phyloP scores from a whole-genome alignment of 2,329 filamentous ascomycete species.

The Epicoccum nigrum region DNA sequence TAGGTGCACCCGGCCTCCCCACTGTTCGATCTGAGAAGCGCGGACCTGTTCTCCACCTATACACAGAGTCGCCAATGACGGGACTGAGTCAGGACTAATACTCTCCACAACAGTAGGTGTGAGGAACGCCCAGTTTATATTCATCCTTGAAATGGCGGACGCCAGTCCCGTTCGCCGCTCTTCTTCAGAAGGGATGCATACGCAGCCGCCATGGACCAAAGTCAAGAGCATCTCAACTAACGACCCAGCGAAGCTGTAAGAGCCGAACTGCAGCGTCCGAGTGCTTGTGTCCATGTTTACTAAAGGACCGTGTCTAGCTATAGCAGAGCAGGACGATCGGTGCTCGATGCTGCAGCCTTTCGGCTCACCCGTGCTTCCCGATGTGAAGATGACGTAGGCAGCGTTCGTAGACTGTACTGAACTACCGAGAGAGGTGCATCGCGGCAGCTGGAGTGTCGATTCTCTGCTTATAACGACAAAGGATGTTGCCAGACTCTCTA shows the following conservation, averaged over 20 bases:
- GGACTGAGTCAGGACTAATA: too few species aligned
- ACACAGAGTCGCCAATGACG: too few species aligned
- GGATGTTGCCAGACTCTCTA: too few species aligned
- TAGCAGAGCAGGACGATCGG: too few species aligned
- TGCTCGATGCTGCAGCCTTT: constrained; percentile 70
- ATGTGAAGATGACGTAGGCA: constrained; percentile 68
- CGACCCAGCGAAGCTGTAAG: constrained; percentile 59
- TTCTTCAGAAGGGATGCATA: constrained; percentile 54
- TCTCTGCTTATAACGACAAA: too few species aligned
- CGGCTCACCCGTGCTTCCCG: constrained; percentile 62
- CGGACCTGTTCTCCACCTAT: too few species aligned
- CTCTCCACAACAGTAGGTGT: constrained; percentile 33
- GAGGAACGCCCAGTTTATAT: constrained; percentile 44
- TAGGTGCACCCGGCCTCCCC: too few species aligned
- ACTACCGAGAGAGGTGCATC: too few species aligned
- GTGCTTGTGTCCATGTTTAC: too few species aligned
- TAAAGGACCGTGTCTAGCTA: too few species aligned
- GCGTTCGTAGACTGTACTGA: neutral
- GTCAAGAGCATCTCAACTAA: constrained; percentile 59
- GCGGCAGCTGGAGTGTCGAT: too few species aligned
- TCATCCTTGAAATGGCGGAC: neutral
- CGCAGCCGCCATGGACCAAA: constrained; percentile 52
- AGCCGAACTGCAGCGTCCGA: constrained; percentile 37
- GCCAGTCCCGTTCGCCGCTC: constrained; percentile 52
- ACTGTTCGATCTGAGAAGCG: too few species aligned